Evolutionary conservation across 1,284 basidiomycete genomes (phyloP), one percentile per base, ranked within the genome.

Genomic region (Melampsora larici-populina): DNA sequence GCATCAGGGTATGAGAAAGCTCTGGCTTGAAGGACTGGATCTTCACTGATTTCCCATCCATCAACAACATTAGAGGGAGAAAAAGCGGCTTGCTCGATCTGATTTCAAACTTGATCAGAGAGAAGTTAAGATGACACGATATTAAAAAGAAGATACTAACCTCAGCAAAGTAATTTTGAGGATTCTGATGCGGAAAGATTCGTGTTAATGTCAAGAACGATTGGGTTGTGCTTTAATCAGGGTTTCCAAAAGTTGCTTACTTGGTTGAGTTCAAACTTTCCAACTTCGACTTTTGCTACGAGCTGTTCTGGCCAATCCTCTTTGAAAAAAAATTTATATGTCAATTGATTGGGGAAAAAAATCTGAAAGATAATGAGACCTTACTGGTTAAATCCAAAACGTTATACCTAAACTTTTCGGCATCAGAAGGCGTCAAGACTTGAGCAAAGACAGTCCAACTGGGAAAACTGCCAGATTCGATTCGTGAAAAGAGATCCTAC

Each of bases 1-100:
- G 94, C 92, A 84, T 97, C 94, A 5, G 93, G 92, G 87, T 97
- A 97, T 11, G 92, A 93, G 89, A 96, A 97, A 62, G 96, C 88
- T 79, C 94, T 91, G 36, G 91, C 91, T 84, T 97, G 94, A 80
- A 97, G 87, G 79, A 97, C 91, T 21, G 94, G 94, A 85, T 97
- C 94, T 49, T 90, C 89, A 21, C 91, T 90, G 49, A 93, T 88
- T 86, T 96, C 94, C 81, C 94, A 88, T 83, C 94, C 95, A 1
- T 91, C 91, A 4, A 96, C 86, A 69, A 90, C 85, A 84, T 97
- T 93, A 0, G 91, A 91, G 0, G 94, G 94, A 48, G 91, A 88
- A 86, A 93, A 95, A 0, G 92, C 93, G 79, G 86, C 86, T 87
- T 91, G 82, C 79, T 81, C 82, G 43, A 81, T 84, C 74, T 67